Base-by-base conservation (phyloP, 2,329 filamentous ascomycete genomes). In the Nothophaeocryptopus gaeumannii region DNA sequence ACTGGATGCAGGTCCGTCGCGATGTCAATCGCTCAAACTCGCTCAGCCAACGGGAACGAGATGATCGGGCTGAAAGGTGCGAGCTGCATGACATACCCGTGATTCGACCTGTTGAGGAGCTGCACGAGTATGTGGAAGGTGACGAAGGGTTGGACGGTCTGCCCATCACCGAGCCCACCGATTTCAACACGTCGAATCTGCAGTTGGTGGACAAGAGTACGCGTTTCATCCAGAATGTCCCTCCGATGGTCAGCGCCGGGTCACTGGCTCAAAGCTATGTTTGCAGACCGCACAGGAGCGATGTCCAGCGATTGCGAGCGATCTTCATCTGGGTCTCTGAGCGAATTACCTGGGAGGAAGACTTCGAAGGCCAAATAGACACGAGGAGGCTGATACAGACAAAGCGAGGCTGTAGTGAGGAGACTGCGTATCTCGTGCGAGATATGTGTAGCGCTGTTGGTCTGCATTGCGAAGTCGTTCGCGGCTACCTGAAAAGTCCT, bases 311-410 rank as follows among this genome's bases (percentile, higher is more conserved):
- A 32, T 73, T 99, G 20, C 82, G 95, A 16, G 92, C 93, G 12
- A 97, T 99, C 55, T 99, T 97, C 64, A 96, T 88, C 1, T 99
- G 92, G 92, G 89, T 95, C 5, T 82, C 89, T n/a, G 93, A 99
- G 67, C 90, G 92, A 61, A 85, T 99, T 49, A 82, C 81, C 30
- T 99, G 93, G 93, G 93, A 99, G 66, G 92, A 96, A 62, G 90
- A 95, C 58, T 90, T 89, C 56, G 89, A 95, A 59, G 87, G 85
- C n/a, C 79, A 86, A 7, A 74, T 93, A 45, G 90, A 99, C 67
- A 86, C 90, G 2, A 81, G 87, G 47, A 82, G 88, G 39, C 88
- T 96, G 4, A 84, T 99, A 30, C 85, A 93, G 59, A 85, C 83
- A 13, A 91, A 88, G 67, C 81, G 91, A 54, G 93, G 84, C 5